Evolutionary conservation across 768 basidiomycete genomes (phyloP), one percentile per base, ranked within the genome.

Genomic region (Psilocybe subaeruginosa): DNA sequence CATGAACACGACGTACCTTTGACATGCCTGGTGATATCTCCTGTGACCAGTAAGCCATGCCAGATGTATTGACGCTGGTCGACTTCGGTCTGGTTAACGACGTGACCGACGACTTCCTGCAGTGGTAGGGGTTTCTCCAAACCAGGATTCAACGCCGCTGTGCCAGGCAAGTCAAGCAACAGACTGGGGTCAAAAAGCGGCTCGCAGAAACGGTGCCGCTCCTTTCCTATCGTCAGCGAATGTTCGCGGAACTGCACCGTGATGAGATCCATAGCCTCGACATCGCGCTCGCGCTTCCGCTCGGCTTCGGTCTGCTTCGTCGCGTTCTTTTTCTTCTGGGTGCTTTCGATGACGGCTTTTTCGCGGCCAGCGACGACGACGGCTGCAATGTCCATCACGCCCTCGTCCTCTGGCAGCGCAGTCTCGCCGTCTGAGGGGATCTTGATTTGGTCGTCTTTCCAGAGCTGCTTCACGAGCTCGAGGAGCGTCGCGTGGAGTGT

Each of bases 291-390:
- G 35, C 91, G 87, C 12, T 91, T 91, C 69, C 86, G 88, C 71
- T 91, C 93, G 9, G 89, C 91, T 41, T 89, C 92, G 51, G 85
- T 85, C 27, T 87, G 89, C 64, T 87, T 90, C 31, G 84, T 86
- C 7, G 80, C 88, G 27, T 84, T 82, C 64, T 88, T 89, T 70
- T 89, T 91, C 76, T 91, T 93, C 78, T 88, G 89, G 17, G 87
- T 90, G 62, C 85, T 87, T 73, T 95, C 93, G 62, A 96, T 95
- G 35, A 95, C 85, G 0, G 93, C 91, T 65, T 89, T 87, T 74
- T 95, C 95, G 69, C 90, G 92, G n/a, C 95, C 95, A 7, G 93
- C 92, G 33, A 94, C 91, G 47, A 97, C 80, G 49, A 92, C 87
- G 7, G 95, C 93, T 5, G 95, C 95, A 60, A 96, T 93, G 71